phyloP scores from a whole-genome alignment of 2,329 filamentous ascomycete species.

The Aspergillus terreus region DNA sequence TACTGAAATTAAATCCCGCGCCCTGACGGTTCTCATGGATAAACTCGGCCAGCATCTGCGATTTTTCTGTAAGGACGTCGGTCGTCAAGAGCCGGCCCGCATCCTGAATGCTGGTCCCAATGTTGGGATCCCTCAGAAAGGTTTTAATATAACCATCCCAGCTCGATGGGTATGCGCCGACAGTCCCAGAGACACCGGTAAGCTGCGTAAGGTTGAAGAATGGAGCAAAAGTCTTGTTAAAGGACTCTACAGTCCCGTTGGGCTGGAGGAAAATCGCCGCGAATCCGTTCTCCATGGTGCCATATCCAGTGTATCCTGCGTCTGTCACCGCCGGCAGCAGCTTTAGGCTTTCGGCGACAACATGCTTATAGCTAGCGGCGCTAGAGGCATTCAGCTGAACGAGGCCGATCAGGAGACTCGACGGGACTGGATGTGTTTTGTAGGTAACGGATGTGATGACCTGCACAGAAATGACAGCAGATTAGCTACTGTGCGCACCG shows the following conservation, averaged over 20 bases:
- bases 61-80: neutral
- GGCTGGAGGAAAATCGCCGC: constrained; percentile 1
- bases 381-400: neutral
- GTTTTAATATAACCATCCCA: neutral
- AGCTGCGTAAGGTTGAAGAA: neutral
- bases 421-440: constrained; percentile 2
- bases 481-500: neutral
- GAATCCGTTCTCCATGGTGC: neutral
- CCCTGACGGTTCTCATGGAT: neutral
- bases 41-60: neutral
- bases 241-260: neutral
- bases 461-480: neutral
- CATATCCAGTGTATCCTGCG: constrained; percentile 2
- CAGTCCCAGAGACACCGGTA: neutral
- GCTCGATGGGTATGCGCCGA: constrained; percentile 1
- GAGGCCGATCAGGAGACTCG: neutral
- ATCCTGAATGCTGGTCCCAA: constrained; percentile 1
- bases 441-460: constrained; percentile 4
- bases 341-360: neutral
- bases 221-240: constrained; percentile 2
- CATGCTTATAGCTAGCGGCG: neutral
- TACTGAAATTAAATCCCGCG: constrained; percentile 3
- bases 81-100: neutral
- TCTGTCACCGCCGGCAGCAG: neutral
- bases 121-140: neutral